Evolutionary conservation across 345 rosid genomes (phyloP).

Genomic region (Sapria himalayana): DNA sequence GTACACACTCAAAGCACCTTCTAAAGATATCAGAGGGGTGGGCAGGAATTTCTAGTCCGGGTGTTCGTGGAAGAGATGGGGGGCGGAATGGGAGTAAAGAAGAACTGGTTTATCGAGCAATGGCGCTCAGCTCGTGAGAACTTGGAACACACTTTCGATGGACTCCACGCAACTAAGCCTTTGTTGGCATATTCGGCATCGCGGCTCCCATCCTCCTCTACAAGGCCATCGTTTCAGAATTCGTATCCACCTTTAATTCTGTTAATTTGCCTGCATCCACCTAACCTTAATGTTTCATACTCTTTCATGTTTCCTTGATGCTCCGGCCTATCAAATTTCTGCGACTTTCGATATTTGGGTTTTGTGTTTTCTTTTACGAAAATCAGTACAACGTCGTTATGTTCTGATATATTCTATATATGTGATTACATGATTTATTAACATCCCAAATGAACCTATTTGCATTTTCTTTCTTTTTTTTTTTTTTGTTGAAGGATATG

Average conservation of each 20-base stretch:
- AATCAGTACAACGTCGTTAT: too few species aligned
- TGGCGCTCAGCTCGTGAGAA: conserved; percentile 78
- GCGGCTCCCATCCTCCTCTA: conserved; percentile 64
- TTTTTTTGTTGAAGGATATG: too few species aligned
- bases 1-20: too few species aligned
- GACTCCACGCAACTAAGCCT: conserved; percentile 80
- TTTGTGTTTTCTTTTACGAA: not conserved
- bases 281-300: not conserved
- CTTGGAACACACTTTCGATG: conserved; percentile 80
- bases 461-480: too few species aligned
- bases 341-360: not conserved
- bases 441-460: too few species aligned
- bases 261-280: conserved; percentile 1
- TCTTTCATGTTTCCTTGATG: not conserved
- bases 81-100: conserved; percentile 87
- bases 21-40: too few species aligned
- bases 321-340: not conserved
- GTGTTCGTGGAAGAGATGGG: too few species aligned
- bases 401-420: too few species aligned
- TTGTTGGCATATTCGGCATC: conserved; percentile 76
- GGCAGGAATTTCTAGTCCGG: too few species aligned
- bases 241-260: conserved; percentile 21
- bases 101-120: conserved; percentile 82
- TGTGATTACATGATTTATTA: too few species aligned
- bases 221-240: conserved; percentile 79